A percentile compares a stretch with the other conserved stretches of the same genome.
Conservation (phyloP, 768 basidiomycete species). For the Mycena venus region DNA sequence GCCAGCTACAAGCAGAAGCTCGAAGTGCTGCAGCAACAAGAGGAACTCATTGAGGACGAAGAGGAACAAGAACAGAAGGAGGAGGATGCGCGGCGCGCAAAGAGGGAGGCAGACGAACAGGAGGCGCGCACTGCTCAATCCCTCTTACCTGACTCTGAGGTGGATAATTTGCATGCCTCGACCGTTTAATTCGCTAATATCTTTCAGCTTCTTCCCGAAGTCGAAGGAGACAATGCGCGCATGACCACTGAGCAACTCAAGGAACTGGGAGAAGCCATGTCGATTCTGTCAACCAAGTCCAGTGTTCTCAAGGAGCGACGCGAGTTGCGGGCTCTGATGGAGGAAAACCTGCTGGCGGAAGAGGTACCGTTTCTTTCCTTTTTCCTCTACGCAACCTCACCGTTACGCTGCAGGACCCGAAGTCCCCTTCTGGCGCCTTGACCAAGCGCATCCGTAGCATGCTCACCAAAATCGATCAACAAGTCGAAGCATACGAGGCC, state of each 20-base stretch:
- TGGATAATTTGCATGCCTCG: constrained; percentile 39
- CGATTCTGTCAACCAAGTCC: constrained; percentile 92
- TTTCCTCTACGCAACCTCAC: constrained; percentile 19
- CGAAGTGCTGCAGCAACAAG: constrained; percentile 97
- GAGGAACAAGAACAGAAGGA: constrained; percentile 98
- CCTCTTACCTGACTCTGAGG: constrained; percentile 91
- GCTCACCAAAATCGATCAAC: constrained; percentile 95
- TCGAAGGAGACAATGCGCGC: constrained; percentile 81
- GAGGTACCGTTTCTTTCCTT: constrained; percentile 64
- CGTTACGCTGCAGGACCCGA: constrained; percentile 68
- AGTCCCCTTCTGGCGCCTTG: constrained; percentile 86
- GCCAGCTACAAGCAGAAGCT: constrained; percentile 98
- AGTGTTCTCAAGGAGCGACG: constrained; percentile 96
- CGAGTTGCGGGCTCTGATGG: constrained; percentile 92
- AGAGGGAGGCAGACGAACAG: constrained; percentile 83
- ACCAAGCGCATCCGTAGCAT: constrained; percentile 96
- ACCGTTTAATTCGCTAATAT: not conserved
- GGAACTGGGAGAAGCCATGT: constrained; percentile 92
- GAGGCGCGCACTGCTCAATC: constrained; percentile 86
- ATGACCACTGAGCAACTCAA: constrained; percentile 98
- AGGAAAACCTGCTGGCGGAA: constrained; percentile 91
- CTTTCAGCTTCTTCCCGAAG: constrained; percentile 72
- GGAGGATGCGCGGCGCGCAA: constrained; percentile 89
- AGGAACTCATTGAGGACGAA: constrained; percentile 99
- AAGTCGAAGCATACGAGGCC: constrained; percentile 92